These are phyloP conservation scores for Lasiosphaeria miniovina DNA, from an alignment of 495 filamentous ascomycete species.

Conservation along the genomic window DNA sequence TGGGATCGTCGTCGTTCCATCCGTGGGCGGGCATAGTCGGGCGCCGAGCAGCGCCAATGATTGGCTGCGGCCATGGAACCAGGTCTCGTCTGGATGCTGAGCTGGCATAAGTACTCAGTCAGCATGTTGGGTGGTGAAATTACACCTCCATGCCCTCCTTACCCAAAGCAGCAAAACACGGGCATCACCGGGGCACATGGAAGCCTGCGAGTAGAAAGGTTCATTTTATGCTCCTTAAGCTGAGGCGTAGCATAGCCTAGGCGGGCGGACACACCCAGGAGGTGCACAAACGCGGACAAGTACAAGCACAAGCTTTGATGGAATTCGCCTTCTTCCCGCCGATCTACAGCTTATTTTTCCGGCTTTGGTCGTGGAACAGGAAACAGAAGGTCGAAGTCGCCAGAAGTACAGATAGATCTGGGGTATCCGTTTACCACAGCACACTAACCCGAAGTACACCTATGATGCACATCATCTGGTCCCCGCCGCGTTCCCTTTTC, in stretches of 20 bases:
- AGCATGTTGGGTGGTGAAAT: constrained; percentile 10
- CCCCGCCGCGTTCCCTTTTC: constrained; percentile 11
- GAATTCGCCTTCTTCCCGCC: no score
- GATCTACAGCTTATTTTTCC: no score
- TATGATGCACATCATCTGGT: constrained; percentile 23
- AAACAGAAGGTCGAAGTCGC: no score
- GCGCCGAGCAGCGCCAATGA: constrained; percentile 4
- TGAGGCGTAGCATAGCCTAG: no score
- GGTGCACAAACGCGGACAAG: no score
- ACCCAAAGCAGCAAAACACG: constrained; percentile 3
- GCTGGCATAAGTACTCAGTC: constrained; percentile 17
- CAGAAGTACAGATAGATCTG: no score
- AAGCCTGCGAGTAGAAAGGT: neutral
- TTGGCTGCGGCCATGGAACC: constrained; percentile 8
- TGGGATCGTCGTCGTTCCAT: constrained; percentile 2
- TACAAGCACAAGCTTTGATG: no score
- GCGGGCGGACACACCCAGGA: no score
- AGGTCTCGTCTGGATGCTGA: constrained; percentile 3
- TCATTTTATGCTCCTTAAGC: no score
- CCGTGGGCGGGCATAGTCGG: neutral
- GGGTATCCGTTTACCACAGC: constrained; percentile 7
- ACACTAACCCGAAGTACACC: constrained; percentile 1
- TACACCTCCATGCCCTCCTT: constrained; percentile 8
- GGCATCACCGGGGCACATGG: constrained; percentile 8
- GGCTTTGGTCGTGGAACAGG: no score